phyloP scores from a whole-genome alignment of 306 rosid genomes.

The Herpetospermum pedunculosum region DNA sequence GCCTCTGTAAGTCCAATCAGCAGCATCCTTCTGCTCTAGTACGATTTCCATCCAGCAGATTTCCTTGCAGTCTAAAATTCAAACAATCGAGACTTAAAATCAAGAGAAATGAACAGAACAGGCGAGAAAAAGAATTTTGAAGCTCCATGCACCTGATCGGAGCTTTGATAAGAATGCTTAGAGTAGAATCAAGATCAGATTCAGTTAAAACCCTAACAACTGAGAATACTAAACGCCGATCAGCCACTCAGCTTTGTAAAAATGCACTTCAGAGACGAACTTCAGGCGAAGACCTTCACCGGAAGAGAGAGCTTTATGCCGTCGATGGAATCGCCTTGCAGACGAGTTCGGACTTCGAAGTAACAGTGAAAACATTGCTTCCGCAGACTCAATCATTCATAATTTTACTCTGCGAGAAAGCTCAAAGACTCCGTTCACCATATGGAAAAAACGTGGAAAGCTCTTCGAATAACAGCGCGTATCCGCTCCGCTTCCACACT shows the following conservation, averaged over 20 bases:
- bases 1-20: slow-evolving; percentile 76
- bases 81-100: background rate
- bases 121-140: background rate
- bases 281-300: background rate
- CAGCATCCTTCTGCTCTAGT: slow-evolving; percentile 39
- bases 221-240: background rate
- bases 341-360: background rate
- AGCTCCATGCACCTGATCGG: background rate
- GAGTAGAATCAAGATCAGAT: background rate
- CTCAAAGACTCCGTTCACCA: background rate
- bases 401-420: background rate
- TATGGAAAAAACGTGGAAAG: background rate
- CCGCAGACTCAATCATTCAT: background rate
- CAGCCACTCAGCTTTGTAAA: background rate
- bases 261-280: background rate
- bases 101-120: background rate
- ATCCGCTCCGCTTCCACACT: background rate
- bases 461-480: background rate
- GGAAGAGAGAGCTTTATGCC: background rate
- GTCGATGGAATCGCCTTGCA: background rate
- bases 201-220: slow-evolving; percentile 5
- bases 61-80: slow-evolving; percentile 11
- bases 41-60: slow-evolving; percentile 32
- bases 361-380: background rate
- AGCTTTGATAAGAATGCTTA: background rate